These are phyloP conservation scores for Ogataea paraovalis DNA, from an alignment of 805 yeast genomes.

Conservation along the genomic window DNA sequence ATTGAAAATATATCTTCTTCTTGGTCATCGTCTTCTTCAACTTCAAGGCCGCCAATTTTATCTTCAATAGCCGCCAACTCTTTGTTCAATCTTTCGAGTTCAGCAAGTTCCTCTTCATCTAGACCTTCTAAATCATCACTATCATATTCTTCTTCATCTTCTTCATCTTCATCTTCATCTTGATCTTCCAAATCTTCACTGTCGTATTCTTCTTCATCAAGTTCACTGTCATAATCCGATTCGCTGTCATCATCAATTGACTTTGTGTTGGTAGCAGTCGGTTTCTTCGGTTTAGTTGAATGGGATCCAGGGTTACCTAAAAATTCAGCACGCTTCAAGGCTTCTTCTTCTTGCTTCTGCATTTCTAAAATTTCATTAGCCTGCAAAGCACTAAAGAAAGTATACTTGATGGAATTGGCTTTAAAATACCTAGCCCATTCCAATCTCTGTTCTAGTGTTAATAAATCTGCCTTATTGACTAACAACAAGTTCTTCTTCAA, in stretches of 20 bases:
- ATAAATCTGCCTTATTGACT: constrained; percentile 90
- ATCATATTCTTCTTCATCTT: constrained; percentile 17
- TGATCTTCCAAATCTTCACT: constrained; percentile 9
- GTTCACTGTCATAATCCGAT: constrained; percentile 12
- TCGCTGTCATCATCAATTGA: constrained; percentile 15
- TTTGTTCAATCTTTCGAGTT: constrained; percentile 12
- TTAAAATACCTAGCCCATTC: constrained; percentile 86
- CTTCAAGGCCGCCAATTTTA: constrained; percentile 12
- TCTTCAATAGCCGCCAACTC: constrained; percentile 6
- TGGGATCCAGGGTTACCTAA: constrained; percentile 1
- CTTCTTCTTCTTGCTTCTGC: constrained; percentile 45
- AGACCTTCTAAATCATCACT: constrained; percentile 12
- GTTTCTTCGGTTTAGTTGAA: constrained; percentile 2
- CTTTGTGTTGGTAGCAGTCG: neutral
- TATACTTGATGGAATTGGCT: constrained; percentile 65
- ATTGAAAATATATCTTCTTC: constrained; percentile 41
- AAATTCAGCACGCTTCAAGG: constrained; percentile 5
- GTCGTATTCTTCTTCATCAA: constrained; percentile 17
- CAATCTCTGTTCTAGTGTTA: constrained; percentile 70
- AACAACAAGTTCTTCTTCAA: constrained; percentile 74
- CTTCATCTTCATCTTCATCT: constrained; percentile 11
- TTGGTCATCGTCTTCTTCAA: constrained; percentile 17
- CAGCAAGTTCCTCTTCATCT: constrained; percentile 21
- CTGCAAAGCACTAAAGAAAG: constrained; percentile 87
- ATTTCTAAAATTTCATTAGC: constrained; percentile 74